Conservation (phyloP, 306 rosid genomes). For the Cicer cuneatum region DNA sequence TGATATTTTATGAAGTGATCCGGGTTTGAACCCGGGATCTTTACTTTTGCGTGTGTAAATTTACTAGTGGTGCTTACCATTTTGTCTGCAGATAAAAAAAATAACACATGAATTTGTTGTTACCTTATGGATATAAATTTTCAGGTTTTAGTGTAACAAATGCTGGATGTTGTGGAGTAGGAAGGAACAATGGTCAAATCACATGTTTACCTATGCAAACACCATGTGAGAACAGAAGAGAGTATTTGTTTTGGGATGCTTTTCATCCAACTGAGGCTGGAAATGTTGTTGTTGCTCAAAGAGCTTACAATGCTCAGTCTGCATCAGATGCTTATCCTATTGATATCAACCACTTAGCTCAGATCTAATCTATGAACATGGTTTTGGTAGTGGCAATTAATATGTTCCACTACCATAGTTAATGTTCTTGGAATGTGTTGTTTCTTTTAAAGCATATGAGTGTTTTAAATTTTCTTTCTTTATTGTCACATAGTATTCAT, state of each 20-base stretch:
- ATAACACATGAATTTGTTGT: neutral
- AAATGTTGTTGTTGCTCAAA: slow-evolving; percentile 57
- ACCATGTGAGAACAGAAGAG: slow-evolving; percentile 73
- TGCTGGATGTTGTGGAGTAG: slow-evolving; percentile 88
- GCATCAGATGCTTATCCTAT: slow-evolving; percentile 77
- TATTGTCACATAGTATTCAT: slow-evolving; percentile 11
- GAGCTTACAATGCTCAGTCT: slow-evolving; percentile 82
- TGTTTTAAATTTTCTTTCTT: slow-evolving; percentile 3
- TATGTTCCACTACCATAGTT: slow-evolving; percentile 23
- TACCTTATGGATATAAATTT: neutral
- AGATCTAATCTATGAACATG: slow-evolving; percentile 49
- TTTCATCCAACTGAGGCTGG: slow-evolving; percentile 88
- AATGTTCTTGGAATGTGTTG: slow-evolving; percentile 42
- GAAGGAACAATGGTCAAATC: slow-evolving; percentile 94
- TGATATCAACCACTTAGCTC: slow-evolving; percentile 71
- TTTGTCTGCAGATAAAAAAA: too few relatives aligned
- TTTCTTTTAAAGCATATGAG: slow-evolving; percentile 16
- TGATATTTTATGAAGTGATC: too few relatives aligned
- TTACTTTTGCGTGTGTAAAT: too few relatives aligned
- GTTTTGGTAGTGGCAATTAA: slow-evolving; percentile 4
- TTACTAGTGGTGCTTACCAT: too few relatives aligned
- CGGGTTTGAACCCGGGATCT: too few relatives aligned
- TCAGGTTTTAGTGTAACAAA: slow-evolving; percentile 72
- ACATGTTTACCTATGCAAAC: slow-evolving; percentile 83
- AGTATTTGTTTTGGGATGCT: slow-evolving; percentile 91